Evolutionary conservation across 345 rosid species (phyloP).

Genomic region (Cochlearia excelsa): DNA sequence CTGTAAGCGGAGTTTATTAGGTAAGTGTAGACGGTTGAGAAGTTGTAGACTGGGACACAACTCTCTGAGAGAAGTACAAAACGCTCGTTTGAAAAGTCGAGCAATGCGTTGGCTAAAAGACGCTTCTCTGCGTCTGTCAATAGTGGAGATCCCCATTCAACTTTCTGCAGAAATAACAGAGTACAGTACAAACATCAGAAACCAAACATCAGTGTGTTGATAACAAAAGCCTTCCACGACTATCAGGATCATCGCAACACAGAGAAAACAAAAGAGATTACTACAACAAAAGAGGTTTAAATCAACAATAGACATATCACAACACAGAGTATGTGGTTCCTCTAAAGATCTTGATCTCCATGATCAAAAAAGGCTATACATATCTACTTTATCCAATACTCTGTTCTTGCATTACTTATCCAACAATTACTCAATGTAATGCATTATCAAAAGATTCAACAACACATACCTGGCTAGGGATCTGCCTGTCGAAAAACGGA

Average conservation of each 20-base stretch:
- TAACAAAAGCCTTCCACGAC: not conserved
- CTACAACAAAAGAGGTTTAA: not conserved
- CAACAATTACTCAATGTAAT: not conserved
- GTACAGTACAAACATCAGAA: slow-evolving; percentile 17
- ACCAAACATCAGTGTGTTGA: not conserved
- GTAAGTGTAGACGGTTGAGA: slow-evolving; percentile 72
- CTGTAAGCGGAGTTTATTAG: slow-evolving; percentile 64
- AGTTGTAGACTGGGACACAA: slow-evolving; percentile 87
- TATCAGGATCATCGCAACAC: slow-evolving; percentile 13
- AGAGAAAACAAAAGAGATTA: not conserved
- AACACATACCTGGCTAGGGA: slow-evolving; percentile 67
- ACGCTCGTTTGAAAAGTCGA: slow-evolving; percentile 83
- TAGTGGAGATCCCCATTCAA: slow-evolving; percentile 72
- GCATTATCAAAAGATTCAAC: not conserved
- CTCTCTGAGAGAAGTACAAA: slow-evolving; percentile 92
- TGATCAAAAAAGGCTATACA: slow-evolving; percentile 1
- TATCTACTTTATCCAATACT: slow-evolving; percentile 8
- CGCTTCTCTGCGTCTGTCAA: slow-evolving; percentile 87
- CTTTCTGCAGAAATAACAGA: slow-evolving; percentile 44
- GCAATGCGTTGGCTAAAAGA: slow-evolving; percentile 80
- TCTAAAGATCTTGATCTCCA: slow-evolving; percentile 2
- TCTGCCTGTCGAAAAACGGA: slow-evolving; percentile 61
- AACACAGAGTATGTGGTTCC: not conserved
- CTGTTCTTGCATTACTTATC: not conserved
- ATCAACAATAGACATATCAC: not conserved